These are phyloP conservation scores for Gossypium mustelinum DNA, from an alignment of 345 rosid genomes.

Conservation along the genomic window DNA sequence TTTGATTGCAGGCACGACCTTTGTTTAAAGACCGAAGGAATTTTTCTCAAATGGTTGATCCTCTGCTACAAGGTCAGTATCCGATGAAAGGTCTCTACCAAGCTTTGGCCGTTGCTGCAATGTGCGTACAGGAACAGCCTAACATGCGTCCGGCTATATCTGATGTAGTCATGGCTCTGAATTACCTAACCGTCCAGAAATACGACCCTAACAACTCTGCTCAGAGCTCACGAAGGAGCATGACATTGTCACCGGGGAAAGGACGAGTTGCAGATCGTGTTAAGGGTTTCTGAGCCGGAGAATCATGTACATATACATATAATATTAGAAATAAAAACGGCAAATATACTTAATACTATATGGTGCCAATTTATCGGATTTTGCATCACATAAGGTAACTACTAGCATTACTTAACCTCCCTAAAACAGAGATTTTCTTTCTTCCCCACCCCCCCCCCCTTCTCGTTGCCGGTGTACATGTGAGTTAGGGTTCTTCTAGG, in stretches of 20 bases:
- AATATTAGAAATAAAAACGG: constrained; percentile 11
- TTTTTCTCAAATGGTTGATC: constrained; percentile 72
- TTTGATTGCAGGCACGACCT: constrained; percentile 65
- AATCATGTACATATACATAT: not conserved
- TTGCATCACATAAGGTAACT: constrained; percentile 28
- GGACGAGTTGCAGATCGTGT: constrained; percentile 9
- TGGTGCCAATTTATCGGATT: constrained; percentile 36
- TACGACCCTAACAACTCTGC: constrained; percentile 36
- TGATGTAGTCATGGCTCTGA: constrained; percentile 78
- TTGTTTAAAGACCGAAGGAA: constrained; percentile 76
- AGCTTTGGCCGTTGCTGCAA: constrained; percentile 84
- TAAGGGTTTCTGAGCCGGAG: not conserved
- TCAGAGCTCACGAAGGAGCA: constrained; percentile 28
- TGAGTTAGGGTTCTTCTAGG: constrained; percentile 35
- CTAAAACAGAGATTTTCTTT: constrained; percentile 15
- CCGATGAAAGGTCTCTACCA: constrained; percentile 78
- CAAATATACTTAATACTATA: constrained; percentile 4
- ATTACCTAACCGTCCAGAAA: constrained; percentile 63
- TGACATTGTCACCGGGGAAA: constrained; percentile 7
- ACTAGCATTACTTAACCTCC: constrained; percentile 19
- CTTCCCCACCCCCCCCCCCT: not conserved
- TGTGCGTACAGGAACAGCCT: constrained; percentile 94
- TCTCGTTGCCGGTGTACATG: constrained; percentile 31
- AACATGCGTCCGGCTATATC: constrained; percentile 63
- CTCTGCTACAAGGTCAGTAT: constrained; percentile 64